A percentile compares a stretch with the other conserved stretches of the same genome.
Evolutionary conservation across 441 rosid genomes (phyloP).

Genomic region (Erodium trifolium): DNA sequence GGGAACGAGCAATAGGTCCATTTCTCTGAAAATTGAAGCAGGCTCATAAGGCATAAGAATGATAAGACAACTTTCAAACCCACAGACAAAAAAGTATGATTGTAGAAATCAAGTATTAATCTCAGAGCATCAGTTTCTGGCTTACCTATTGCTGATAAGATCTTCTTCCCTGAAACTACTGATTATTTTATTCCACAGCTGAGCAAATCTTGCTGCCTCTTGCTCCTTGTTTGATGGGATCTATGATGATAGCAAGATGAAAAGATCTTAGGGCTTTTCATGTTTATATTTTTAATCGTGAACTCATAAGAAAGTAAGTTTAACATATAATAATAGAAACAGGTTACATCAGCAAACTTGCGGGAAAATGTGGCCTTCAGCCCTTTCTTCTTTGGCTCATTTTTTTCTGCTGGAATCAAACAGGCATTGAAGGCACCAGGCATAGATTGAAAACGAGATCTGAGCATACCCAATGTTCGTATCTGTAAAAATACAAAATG

Average conservation of each 20-base stretch:
- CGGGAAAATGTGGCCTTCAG: conserved; percentile 58
- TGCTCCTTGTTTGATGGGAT: conserved; percentile 55
- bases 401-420: conserved; percentile 69
- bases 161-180: conserved; percentile 97
- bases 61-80: conserved; percentile 1
- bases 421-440: conserved; percentile 86
- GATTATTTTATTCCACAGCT: conserved; percentile 94
- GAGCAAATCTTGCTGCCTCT: conserved; percentile 95
- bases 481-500: conserved; percentile 42
- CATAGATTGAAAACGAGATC: conserved; percentile 85
- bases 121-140: conserved; percentile 4
- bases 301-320: conserved; percentile 11
- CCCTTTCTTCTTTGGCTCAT: conserved; percentile 65
- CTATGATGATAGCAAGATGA: conserved; percentile 32
- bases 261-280: conserved; percentile 4
- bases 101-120: conserved; percentile 9
- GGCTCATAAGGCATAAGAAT: conserved; percentile 14
- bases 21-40: conserved; percentile 58
- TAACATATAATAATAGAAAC: neutral
- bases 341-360: conserved; percentile 47
- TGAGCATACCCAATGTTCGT: conserved; percentile 96
- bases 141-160: conserved; percentile 72
- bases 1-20: conserved; percentile 95
- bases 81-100: conserved; percentile 6
- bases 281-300: conserved; percentile 9